Evolutionary conservation across 2,329 filamentous ascomycete genomes (phyloP).

Genomic region (Thelonectria rubi): DNA sequence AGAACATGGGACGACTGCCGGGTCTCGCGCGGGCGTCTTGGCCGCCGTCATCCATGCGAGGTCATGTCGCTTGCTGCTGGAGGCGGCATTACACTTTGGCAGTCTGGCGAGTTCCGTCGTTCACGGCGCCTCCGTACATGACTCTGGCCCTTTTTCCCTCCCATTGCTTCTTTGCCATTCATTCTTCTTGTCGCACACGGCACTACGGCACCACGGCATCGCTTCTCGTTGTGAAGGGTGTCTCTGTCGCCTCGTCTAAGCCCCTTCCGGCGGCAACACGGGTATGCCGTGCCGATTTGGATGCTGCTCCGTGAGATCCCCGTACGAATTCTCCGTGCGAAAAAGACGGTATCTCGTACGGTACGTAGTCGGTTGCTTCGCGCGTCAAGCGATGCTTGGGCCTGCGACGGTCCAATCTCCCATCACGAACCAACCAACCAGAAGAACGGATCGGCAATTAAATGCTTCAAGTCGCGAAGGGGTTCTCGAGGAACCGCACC

Average conservation of each 20-base stretch:
- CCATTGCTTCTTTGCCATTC: not conserved
- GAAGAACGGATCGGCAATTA: no score
- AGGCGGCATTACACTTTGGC: not conserved
- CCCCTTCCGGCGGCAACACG: constrained; percentile 3
- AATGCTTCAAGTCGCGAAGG: no score
- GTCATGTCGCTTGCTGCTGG: not conserved
- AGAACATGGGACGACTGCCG: not conserved
- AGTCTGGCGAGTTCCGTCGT: not conserved
- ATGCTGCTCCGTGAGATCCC: not conserved
- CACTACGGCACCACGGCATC: not conserved
- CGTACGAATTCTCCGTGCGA: not conserved
- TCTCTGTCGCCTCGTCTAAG: not conserved
- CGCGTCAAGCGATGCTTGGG: no score
- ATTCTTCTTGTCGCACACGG: not conserved
- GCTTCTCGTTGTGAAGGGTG: not conserved
- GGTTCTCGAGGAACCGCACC: no score
- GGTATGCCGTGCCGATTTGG: constrained; percentile 14
- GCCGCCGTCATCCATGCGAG: not conserved
- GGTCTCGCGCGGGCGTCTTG: not conserved
- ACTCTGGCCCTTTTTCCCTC: not conserved
- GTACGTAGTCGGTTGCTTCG: no score
- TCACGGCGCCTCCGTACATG: no score
- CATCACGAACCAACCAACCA: no score
- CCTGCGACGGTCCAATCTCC: no score
- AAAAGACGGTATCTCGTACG: not conserved